Conservation (phyloP, 2,329 filamentous ascomycete genomes). For the Capronia americana region DNA sequence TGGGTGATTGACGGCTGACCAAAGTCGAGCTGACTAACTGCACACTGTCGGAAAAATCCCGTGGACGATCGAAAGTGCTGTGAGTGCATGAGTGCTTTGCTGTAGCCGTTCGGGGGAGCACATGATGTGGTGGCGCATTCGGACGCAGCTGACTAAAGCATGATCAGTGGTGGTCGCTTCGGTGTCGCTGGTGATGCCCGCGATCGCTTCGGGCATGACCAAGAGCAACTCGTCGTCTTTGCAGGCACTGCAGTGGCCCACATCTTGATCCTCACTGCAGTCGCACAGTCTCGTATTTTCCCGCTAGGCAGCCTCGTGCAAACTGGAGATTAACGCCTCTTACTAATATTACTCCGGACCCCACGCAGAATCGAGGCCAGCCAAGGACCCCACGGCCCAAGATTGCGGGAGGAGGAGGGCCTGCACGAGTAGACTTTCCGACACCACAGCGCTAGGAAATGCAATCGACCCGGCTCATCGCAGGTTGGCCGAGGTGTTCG, state of each 20-base stretch:
- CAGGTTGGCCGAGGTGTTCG: not conserved
- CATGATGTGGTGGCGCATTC: not conserved
- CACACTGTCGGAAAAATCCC: not conserved
- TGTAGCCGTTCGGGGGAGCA: not conserved
- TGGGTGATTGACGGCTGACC: not conserved
- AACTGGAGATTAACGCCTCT: not conserved
- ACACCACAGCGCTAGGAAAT: not conserved
- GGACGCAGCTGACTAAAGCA: not conserved
- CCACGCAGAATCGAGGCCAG: not conserved
- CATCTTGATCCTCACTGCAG: not conserved
- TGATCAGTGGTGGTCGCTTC: not conserved
- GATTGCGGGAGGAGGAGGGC: not conserved
- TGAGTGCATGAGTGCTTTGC: not conserved
- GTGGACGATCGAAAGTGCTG: not conserved
- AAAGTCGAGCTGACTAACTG: slow-evolving; percentile 2
- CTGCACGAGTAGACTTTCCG: slow-evolving; percentile 5
- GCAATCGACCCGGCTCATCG: not conserved
- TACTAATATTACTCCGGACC: not conserved
- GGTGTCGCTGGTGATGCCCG: not conserved
- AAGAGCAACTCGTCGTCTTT: not conserved
- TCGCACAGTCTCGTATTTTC: not conserved
- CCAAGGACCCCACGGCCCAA: not conserved
- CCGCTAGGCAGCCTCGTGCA: not conserved
- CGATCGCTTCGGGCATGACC: not conserved
- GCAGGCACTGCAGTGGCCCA: not conserved